These are phyloP conservation scores for Venustampulla echinocandica DNA, from an alignment of 495 filamentous ascomycete species.

Conservation along the genomic window DNA sequence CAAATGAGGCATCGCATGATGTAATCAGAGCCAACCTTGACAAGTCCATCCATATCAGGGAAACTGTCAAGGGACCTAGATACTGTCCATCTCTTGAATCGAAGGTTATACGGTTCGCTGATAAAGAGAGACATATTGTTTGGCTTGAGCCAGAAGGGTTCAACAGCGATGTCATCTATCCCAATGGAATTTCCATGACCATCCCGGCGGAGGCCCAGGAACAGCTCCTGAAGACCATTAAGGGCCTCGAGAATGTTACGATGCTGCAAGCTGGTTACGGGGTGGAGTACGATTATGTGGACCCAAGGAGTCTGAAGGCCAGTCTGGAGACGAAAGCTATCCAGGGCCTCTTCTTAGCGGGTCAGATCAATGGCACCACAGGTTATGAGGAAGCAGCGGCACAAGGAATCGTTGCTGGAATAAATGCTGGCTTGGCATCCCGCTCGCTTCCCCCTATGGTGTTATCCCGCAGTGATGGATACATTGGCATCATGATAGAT, in stretches of 20 bases:
- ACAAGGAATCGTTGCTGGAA: slow-evolving; percentile 87
- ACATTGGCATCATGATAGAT: slow-evolving; percentile 98
- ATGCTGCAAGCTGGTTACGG: slow-evolving; percentile 98
- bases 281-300: slow-evolving; percentile 98
- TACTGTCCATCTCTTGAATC: slow-evolving; percentile 96
- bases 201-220: slow-evolving; percentile 80
- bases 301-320: slow-evolving; percentile 75
- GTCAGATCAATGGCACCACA: slow-evolving; percentile 97
- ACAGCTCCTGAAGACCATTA: slow-evolving; percentile 72
- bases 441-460: slow-evolving; percentile 53
- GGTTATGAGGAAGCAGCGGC: slow-evolving; percentile 96
- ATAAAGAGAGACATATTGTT: slow-evolving; percentile 73
- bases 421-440: slow-evolving; percentile 79
- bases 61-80: slow-evolving; percentile 86
- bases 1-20: slow-evolving; percentile 74
- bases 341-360: slow-evolving; percentile 80
- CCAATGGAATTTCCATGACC: slow-evolving; percentile 96
- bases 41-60: slow-evolving; percentile 90
- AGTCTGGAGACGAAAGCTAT: slow-evolving; percentile 94
- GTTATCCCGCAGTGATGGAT: slow-evolving; percentile 78
- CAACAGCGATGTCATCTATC: slow-evolving; percentile 83
- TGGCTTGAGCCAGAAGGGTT: slow-evolving; percentile 98
- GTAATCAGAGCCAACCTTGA: slow-evolving; percentile 79
- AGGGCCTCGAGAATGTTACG: slow-evolving; percentile 74
- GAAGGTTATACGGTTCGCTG: slow-evolving; percentile 80